Evolutionary conservation across 2,329 filamentous ascomycete species (phyloP).

Genomic region (Cladosporium sp.): DNA sequence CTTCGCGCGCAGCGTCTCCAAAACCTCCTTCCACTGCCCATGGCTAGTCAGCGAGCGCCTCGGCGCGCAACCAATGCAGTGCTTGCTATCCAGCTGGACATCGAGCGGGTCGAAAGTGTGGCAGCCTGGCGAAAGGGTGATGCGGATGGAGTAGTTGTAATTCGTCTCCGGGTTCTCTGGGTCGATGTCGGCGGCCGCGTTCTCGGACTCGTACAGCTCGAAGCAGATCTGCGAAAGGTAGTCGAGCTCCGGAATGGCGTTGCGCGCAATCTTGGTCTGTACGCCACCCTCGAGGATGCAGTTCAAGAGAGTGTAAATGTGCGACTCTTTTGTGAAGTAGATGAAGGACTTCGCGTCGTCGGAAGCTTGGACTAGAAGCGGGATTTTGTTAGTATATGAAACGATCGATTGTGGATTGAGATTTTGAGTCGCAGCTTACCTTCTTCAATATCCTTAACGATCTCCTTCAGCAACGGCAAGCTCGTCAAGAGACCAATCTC

Average conservation of each 20-base stretch:
- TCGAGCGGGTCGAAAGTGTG: conserved; percentile 95
- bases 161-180: conserved; percentile 32
- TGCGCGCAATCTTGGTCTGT: conserved; percentile 91
- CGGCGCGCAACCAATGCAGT: conserved; percentile 93
- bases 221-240: conserved; percentile 98
- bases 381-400: neutral
- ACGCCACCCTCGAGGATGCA: conserved; percentile 96
- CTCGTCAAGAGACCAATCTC: conserved; percentile 95
- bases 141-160: conserved; percentile 92
- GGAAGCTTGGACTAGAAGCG: conserved; percentile 68
- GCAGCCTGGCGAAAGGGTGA: conserved; percentile 90
- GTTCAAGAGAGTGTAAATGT: conserved; percentile 96
- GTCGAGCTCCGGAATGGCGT: conserved; percentile 92
- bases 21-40: conserved; percentile 92
- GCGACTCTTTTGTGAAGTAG: conserved; percentile 98
- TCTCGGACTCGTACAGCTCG: conserved; percentile 93
- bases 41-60: conserved; percentile 83
- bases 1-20: conserved; percentile 88
- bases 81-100: conserved; percentile 90
- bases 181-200: conserved; percentile 56
- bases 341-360: conserved; percentile 93
- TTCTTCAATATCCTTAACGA: conserved; percentile 93
- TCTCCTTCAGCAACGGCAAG: conserved; percentile 87
- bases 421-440: neutral
- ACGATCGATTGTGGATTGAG: no score